phyloP scores from a whole-genome alignment of 208 protist species.

The Tritrichomonas foetus region DNA sequence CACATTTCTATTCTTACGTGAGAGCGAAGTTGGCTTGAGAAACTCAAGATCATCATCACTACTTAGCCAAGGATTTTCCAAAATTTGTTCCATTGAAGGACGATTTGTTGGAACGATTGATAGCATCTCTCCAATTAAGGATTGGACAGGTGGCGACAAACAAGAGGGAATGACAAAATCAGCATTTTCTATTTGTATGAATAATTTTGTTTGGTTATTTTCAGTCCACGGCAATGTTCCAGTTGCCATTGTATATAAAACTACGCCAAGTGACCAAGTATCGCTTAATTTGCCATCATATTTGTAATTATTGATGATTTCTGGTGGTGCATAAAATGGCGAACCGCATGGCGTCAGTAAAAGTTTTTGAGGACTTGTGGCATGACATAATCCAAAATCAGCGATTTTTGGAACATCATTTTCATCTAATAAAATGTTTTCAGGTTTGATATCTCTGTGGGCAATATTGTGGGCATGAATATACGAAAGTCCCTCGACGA shows the following conservation, averaged over 20 bases:
- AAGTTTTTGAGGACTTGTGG: not conserved
- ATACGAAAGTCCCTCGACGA: not conserved
- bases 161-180: not conserved
- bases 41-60: too few species aligned
- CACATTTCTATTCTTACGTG: too few species aligned
- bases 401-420: not conserved
- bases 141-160: not conserved
- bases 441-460: not conserved
- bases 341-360: not conserved
- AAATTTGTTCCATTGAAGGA: not conserved
- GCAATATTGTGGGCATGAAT: not conserved
- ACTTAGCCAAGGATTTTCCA: not conserved
- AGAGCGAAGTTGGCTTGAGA: too few species aligned
- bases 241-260: conserved; percentile 1
- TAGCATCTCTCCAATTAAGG: too few species aligned
- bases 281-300: conserved; percentile 33
- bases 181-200: not conserved
- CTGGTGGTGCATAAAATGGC: conserved; percentile 13
- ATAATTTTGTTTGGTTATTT: not conserved
- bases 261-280: conserved; percentile 23
- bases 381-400: not conserved
- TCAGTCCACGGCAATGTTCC: not conserved
- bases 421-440: not conserved
- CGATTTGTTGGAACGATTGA: not conserved
- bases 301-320: not conserved